phyloP scores from a whole-genome alignment of 768 basidiomycete genomes.

The Boletus speciosus region DNA sequence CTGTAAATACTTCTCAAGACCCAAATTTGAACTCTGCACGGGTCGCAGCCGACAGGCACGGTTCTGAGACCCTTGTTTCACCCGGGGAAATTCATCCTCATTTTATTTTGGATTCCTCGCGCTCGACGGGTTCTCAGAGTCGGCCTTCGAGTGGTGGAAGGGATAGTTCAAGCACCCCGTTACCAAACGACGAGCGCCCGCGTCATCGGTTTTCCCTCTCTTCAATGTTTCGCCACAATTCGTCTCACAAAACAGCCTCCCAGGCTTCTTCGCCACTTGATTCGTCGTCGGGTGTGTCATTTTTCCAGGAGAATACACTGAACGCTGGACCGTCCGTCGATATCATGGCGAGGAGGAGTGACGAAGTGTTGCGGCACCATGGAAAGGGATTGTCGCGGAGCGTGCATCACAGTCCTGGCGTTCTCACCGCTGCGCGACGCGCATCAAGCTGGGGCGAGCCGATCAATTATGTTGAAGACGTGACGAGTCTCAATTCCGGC shows the following conservation, averaged over 20 bases:
- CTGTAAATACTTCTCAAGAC: constrained; percentile 21
- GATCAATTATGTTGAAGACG: constrained; percentile 39
- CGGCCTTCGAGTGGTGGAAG: constrained; percentile 25
- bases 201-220: constrained; percentile 32
- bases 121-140: constrained; percentile 23
- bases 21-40: constrained; percentile 10
- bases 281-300: constrained; percentile 32
- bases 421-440: constrained; percentile 46
- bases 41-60: constrained; percentile 18
- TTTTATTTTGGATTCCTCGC: constrained; percentile 11
- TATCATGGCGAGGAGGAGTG: constrained; percentile 37
- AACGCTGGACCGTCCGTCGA: constrained; percentile 19
- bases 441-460: constrained; percentile 66
- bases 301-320: constrained; percentile 21
- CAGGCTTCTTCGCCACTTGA: constrained; percentile 31
- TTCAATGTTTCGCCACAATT: constrained; percentile 25
- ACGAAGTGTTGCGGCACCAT: constrained; percentile 40
- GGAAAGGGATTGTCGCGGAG: constrained; percentile 26
- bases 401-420: constrained; percentile 25
- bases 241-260: constrained; percentile 22
- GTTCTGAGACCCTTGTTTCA: constrained; percentile 31
- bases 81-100: constrained; percentile 15
- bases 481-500: constrained; percentile 43
- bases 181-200: constrained; percentile 21
- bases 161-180: constrained; percentile 17